phyloP scores from a whole-genome alignment of 768 basidiomycete species.

The Hygrophoropsis aurantiaca region DNA sequence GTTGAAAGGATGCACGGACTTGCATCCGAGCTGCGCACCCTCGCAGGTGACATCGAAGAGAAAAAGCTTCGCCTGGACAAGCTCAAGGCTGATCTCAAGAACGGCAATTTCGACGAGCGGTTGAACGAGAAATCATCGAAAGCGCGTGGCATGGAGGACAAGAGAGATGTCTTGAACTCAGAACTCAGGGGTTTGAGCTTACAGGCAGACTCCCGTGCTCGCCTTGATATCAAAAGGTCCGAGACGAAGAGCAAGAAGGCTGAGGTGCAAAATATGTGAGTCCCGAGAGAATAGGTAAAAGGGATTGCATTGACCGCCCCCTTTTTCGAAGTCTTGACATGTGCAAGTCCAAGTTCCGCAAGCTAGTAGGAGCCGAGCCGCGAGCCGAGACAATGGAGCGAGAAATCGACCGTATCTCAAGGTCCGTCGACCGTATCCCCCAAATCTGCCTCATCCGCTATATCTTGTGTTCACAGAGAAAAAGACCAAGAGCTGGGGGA shows the following conservation, averaged over 20 bases:
- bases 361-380: slow-evolving; percentile 61
- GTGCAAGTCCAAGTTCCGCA: slow-evolving; percentile 60
- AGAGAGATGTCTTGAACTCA: slow-evolving; percentile 62
- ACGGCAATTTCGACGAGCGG: slow-evolving; percentile 64
- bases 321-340: slow-evolving; percentile 55
- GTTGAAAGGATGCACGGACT: slow-evolving; percentile 59
- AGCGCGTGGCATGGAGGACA: slow-evolving; percentile 63
- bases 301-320: slow-evolving; percentile 6
- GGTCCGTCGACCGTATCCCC: slow-evolving; percentile 42
- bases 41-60: slow-evolving; percentile 67
- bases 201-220: slow-evolving; percentile 82
- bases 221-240: slow-evolving; percentile 68
- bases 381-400: slow-evolving; percentile 69
- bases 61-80: slow-evolving; percentile 62
- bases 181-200: slow-evolving; percentile 72
- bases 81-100: slow-evolving; percentile 54
- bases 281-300: slow-evolving; percentile 4
- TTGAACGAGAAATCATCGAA: slow-evolving; percentile 53
- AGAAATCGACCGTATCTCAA: slow-evolving; percentile 57
- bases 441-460: neutral
- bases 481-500: slow-evolving; percentile 61
- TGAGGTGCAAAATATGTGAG: slow-evolving; percentile 72
- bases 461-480: slow-evolving; percentile 41
- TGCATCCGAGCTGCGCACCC: slow-evolving; percentile 49
- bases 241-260: slow-evolving; percentile 64